Base-by-base conservation (phyloP, 2,329 filamentous ascomycete species). In the Lachnellula cervina region DNA sequence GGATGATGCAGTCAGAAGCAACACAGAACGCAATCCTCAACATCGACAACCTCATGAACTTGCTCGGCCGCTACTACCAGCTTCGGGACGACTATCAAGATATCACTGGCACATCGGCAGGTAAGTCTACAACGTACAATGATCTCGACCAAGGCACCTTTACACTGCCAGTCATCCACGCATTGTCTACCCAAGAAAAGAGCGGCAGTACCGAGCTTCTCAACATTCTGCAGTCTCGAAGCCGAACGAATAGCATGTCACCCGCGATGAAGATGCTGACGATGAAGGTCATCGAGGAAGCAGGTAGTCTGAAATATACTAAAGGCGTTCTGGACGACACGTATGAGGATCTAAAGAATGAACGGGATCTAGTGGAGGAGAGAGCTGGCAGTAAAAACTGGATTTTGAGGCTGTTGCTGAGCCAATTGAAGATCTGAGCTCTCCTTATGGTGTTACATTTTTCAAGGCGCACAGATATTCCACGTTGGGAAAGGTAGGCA, bases 131-230 rank as follows among this genome's bases (percentile, higher is more conserved):
- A 13, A 16, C 37, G 19, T 47, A 52, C 8, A 28, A 37, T 32
- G 54, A 56, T 37, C 54, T 56, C 17, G 54, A 56, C 34, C 49
- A 56, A 56, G 54, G 54, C 8, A 48, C 19, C 17, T 56, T 52
- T 23, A 56, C 49, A 14, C 47, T 56, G 1, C 54, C 48, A 21
- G n/a, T 47, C 16, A 48, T 56, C 16, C 54, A 56, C 17, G 40
- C 49, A 21, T 17, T 56, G 42, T 11, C 21, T 8, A 4, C 16
- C 6, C 14, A 48, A 23, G 42, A 49, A 35, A 16, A 40, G 17
- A 37, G 28, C 5, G 34, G 25, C 32, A 51, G 19, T 13, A 51
- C 48, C 6, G 38, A 52, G 25, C 28, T 52, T 9, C 44, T 49
- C 9, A 54, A 45, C 46, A 43, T 54, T 8, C 5, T 54, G 9